Conservation (phyloP, 1,139 yeast species). For the Debaryomycetaceae sp. region DNA sequence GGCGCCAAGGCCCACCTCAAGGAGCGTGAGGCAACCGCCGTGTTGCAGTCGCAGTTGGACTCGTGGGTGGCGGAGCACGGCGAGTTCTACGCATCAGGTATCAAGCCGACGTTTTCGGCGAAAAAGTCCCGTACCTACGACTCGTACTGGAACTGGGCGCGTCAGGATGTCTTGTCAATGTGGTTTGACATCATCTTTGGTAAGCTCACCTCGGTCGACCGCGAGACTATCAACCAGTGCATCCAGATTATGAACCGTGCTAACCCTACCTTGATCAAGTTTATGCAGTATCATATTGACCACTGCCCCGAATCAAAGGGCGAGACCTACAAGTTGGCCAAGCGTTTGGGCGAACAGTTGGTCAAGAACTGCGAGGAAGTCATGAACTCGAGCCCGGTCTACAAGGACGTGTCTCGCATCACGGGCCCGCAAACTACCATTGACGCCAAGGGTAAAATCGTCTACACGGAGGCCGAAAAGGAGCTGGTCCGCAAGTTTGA, state of each 20-base stretch:
- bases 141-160: slow-evolving; percentile 99
- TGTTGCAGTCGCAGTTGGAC: slow-evolving; percentile 83
- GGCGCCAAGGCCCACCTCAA: slow-evolving; percentile 81
- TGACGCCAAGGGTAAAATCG: slow-evolving; percentile 79
- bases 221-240: slow-evolving; percentile 94
- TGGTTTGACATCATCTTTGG: slow-evolving; percentile 95
- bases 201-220: slow-evolving; percentile 75
- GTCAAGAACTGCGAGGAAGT: slow-evolving; percentile 94
- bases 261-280: slow-evolving; percentile 84
- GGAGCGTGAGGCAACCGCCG: slow-evolving; percentile 78
- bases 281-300: slow-evolving; percentile 96
- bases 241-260: slow-evolving; percentile 97
- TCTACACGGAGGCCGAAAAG: slow-evolving; percentile 76
- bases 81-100: slow-evolving; percentile 86
- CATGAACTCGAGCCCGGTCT: slow-evolving; percentile 72
- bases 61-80: slow-evolving; percentile 93
- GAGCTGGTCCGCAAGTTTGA: slow-evolving; percentile 89
- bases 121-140: slow-evolving; percentile 93
- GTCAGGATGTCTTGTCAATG: slow-evolving; percentile 91
- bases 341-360: slow-evolving; percentile 82
- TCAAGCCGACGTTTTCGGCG: slow-evolving; percentile 80
- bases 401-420: slow-evolving; percentile 87
- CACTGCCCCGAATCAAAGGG: slow-evolving; percentile 86
- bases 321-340: slow-evolving; percentile 80
- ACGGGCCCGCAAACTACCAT: slow-evolving; percentile 91